Conservation (phyloP, 768 basidiomycete species). For the Russula olivacea region DNA sequence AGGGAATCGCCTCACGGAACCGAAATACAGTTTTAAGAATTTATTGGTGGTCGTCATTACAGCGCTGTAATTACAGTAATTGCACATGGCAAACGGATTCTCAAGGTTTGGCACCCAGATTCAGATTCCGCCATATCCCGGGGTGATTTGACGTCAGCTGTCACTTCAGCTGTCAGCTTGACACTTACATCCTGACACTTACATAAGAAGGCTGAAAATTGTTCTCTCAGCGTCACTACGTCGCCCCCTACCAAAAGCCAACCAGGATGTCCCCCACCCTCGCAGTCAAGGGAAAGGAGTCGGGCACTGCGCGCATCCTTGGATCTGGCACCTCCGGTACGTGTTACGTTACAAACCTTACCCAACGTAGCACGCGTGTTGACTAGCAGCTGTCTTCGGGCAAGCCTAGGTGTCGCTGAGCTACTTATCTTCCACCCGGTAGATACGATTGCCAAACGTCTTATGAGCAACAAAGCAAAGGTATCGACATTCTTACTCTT, state of each 20-base stretch:
- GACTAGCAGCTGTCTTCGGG: not conserved
- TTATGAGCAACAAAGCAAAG: conserved; percentile 97
- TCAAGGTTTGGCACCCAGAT: too few relatives aligned
- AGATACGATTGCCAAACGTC: conserved; percentile 95
- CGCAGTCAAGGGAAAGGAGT: conserved; percentile 60
- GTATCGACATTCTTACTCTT: conserved; percentile 32
- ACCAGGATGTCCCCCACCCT: conserved; percentile 44
- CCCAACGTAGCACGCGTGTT: not conserved
- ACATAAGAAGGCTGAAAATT: not conserved
- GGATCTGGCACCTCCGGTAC: conserved; percentile 90
- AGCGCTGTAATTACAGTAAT: too few relatives aligned
- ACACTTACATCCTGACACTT: too few relatives aligned
- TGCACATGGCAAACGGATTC: too few relatives aligned
- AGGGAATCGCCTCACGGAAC: too few relatives aligned
- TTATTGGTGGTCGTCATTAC: too few relatives aligned
- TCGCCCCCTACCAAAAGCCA: not conserved
- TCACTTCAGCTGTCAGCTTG: too few relatives aligned
- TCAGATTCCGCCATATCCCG: too few relatives aligned
- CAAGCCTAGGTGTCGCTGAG: conserved; percentile 76
- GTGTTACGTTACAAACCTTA: conserved; percentile 25
- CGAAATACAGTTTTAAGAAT: too few relatives aligned
- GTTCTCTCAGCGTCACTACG: not conserved
- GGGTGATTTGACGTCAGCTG: too few relatives aligned
- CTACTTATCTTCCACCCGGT: conserved; percentile 93
- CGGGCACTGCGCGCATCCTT: conserved; percentile 81